Percentiles rank a stretch among this genome's conserved stretches.
phyloP scores from a whole-genome alignment of 1,284 basidiomycete genomes.

The Ustilago esculenta region DNA sequence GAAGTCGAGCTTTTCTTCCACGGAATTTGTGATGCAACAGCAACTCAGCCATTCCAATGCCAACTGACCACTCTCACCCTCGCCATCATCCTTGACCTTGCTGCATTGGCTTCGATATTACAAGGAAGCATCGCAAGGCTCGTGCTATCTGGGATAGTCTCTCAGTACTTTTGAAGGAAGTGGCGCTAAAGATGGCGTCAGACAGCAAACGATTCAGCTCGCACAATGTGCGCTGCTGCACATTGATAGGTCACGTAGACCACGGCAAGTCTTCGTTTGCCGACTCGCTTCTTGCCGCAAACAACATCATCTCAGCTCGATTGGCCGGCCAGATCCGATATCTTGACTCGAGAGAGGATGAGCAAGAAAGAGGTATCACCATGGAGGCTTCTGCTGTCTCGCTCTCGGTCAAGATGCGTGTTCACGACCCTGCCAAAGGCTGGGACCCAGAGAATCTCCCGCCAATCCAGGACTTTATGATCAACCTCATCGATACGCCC shows the following conservation, averaged over 20 bases:
- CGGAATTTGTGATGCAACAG: not conserved
- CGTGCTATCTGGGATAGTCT: not conserved
- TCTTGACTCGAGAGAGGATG: conserved; percentile 93
- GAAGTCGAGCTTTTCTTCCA: not conserved
- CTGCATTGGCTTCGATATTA: not conserved
- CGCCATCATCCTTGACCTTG: conserved; percentile 7
- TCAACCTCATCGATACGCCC: conserved; percentile 98
- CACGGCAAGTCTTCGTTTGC: conserved; percentile 75
- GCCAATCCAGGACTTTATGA: conserved; percentile 73
- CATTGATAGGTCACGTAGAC: conserved; percentile 66
- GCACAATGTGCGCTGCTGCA: conserved; percentile 65
- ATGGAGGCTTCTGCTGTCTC: conserved; percentile 93
- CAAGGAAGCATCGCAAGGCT: conserved; percentile 3
- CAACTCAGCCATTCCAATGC: conserved; percentile 8
- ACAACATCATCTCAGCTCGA: conserved; percentile 93
- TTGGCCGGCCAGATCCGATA: conserved; percentile 98
- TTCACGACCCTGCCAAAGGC: conserved; percentile 38
- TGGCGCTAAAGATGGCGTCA: conserved; percentile 29
- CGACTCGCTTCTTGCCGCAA: conserved; percentile 93
- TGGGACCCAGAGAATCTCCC: conserved; percentile 55
- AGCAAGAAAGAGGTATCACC: conserved; percentile 96
- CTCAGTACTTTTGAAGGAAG: no score
- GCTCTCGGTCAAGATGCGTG: conserved; percentile 63
- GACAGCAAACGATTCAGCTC: conserved; percentile 51
- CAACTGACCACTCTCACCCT: not conserved